These are phyloP conservation scores for Epichloe uncinata DNA, from an alignment of 2,329 filamentous ascomycete species.

Conservation along the genomic window DNA sequence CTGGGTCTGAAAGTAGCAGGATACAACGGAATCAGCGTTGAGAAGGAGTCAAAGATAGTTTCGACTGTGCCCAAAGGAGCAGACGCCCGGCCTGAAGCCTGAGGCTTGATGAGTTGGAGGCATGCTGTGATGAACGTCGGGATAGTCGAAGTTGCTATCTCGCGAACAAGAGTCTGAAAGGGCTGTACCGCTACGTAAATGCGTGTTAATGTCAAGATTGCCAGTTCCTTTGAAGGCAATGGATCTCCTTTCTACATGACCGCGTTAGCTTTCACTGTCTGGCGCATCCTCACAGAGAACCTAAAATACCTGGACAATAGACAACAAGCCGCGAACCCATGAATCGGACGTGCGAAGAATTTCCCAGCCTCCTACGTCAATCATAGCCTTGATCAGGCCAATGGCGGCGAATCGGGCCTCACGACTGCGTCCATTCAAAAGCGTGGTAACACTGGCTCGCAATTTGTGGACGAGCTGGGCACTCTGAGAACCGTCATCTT, in stretches of 20 bases:
- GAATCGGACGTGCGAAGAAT: slow-evolving; percentile 57
- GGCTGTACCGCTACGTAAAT: slow-evolving; percentile 75
- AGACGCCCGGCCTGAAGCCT: slow-evolving; percentile 16
- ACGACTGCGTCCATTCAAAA: slow-evolving; percentile 62
- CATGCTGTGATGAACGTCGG: slow-evolving; percentile 62
- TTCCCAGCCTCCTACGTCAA: slow-evolving; percentile 79
- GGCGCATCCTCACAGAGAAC: neutral
- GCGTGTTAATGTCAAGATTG: slow-evolving; percentile 62
- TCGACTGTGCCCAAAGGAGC: slow-evolving; percentile 42
- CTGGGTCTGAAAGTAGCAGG: slow-evolving; percentile 73
- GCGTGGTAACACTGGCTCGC: slow-evolving; percentile 61
- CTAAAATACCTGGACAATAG: slow-evolving; percentile 53
- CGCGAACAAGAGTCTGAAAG: slow-evolving; percentile 70
- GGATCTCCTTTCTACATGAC: slow-evolving; percentile 59
- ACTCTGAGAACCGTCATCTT: slow-evolving; percentile 48
- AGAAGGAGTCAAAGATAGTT: slow-evolving; percentile 57
- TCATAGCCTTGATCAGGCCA: slow-evolving; percentile 63
- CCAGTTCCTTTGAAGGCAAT: slow-evolving; percentile 59
- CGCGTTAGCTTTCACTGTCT: slow-evolving; percentile 7
- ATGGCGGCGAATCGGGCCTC: slow-evolving; percentile 68
- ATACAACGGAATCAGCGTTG: slow-evolving; percentile 62
- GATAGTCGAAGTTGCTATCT: slow-evolving; percentile 75
- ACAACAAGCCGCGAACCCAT: slow-evolving; percentile 67
- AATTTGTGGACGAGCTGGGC: slow-evolving; percentile 67
- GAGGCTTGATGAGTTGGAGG: slow-evolving; percentile 47